These are phyloP conservation scores for Pleurotus tuber-regium DNA, from an alignment of 768 basidiomycete genomes.

Conservation along the genomic window DNA sequence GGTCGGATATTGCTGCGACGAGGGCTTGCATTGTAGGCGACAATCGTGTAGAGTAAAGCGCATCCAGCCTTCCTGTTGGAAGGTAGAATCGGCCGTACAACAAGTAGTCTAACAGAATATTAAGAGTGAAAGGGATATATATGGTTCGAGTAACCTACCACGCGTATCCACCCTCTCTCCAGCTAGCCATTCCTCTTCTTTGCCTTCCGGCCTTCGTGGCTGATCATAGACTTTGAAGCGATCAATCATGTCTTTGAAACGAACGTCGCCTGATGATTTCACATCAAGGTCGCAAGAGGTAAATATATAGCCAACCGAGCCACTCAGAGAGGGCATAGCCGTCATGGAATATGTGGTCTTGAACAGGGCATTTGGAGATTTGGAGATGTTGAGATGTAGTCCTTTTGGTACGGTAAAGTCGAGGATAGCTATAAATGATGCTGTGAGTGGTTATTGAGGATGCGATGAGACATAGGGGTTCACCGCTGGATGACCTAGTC, in stretches of 20 bases:
- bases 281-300: slow-evolving; percentile 81
- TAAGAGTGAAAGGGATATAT: slow-evolving; percentile 15
- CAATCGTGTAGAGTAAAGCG: slow-evolving; percentile 81
- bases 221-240: slow-evolving; percentile 83
- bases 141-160: slow-evolving; percentile 44
- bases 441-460: slow-evolving; percentile 8
- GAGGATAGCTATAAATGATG: slow-evolving; percentile 62
- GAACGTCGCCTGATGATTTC: slow-evolving; percentile 64
- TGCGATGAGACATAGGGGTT: slow-evolving; percentile 12
- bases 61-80: slow-evolving; percentile 85
- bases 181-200: slow-evolving; percentile 78
- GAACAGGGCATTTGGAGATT: slow-evolving; percentile 86
- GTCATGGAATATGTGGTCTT: slow-evolving; percentile 92
- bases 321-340: slow-evolving; percentile 89
- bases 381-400: slow-evolving; percentile 76
- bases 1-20: slow-evolving; percentile 85
- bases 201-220: slow-evolving; percentile 74
- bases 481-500: slow-evolving; percentile 87
- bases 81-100: slow-evolving; percentile 91
- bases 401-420: slow-evolving; percentile 89
- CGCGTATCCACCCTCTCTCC: slow-evolving; percentile 76
- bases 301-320: slow-evolving; percentile 92
- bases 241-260: slow-evolving; percentile 87
- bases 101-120: slow-evolving; percentile 69
- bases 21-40: slow-evolving; percentile 77